Evolutionary conservation across 2,329 filamentous ascomycete species (phyloP).

Genomic region (Alternaria hordeiaustralica): DNA sequence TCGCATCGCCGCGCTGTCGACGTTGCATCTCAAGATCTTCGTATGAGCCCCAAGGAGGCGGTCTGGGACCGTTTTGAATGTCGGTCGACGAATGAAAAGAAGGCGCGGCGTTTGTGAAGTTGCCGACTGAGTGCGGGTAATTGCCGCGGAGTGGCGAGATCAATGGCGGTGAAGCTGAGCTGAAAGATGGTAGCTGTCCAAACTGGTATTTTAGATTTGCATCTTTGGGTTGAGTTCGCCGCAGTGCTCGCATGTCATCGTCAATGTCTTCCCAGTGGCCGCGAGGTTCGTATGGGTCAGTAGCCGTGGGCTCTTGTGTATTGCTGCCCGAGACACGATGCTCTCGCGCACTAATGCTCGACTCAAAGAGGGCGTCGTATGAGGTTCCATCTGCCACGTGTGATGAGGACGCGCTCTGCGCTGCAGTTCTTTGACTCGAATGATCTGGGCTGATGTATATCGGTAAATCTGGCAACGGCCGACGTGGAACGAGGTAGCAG

Average conservation of each 20-base stretch:
- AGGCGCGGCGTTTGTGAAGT: neutral
- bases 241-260: neutral
- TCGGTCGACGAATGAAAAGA: neutral
- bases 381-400: neutral
- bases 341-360: neutral
- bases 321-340: neutral
- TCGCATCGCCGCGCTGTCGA: conserved; percentile 3
- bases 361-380: neutral
- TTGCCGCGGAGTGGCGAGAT: neutral
- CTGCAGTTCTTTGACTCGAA: neutral
- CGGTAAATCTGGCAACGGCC: neutral
- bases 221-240: conserved; percentile 15
- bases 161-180: neutral
- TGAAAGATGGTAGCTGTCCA: conserved; percentile 6
- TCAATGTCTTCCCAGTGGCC: conserved; percentile 1
- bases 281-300: neutral
- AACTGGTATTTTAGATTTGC: conserved; percentile 16
- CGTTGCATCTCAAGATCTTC: conserved; percentile 13
- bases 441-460: neutral
- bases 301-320: conserved; percentile 2
- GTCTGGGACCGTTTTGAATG: conserved; percentile 13
- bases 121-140: neutral
- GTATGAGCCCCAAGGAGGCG: conserved; percentile 24
- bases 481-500: neutral
- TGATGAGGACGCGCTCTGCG: neutral